Percentiles rank a stretch among this genome's conserved stretches.
phyloP scores from a whole-genome alignment of 1,139 yeast genomes.

The Diutina ranongensis region DNA sequence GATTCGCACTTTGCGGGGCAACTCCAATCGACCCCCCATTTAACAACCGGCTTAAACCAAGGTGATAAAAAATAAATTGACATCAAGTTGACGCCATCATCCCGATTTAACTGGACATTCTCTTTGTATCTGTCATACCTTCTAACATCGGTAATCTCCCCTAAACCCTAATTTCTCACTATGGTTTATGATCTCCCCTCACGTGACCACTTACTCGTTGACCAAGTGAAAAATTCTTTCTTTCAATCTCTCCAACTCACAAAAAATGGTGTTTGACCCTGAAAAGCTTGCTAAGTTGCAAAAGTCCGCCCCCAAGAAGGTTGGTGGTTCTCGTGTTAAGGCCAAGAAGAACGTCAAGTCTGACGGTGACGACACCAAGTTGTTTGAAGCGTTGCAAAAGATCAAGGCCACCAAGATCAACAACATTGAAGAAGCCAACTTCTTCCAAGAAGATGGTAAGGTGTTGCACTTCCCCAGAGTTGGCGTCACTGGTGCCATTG shows the following conservation, averaged over 20 bases:
- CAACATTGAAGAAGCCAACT: conserved; percentile 92
- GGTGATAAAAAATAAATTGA: too few relatives aligned
- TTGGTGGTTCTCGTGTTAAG: conserved; percentile 85
- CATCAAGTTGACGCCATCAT: too few relatives aligned
- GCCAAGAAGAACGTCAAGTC: conserved; percentile 53
- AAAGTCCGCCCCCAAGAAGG: conserved; percentile 62
- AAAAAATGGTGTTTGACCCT: conserved; percentile 69
- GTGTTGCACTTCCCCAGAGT: conserved; percentile 94
- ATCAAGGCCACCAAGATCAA: conserved; percentile 82
- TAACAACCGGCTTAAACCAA: too few relatives aligned
- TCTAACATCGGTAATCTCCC: too few relatives aligned
- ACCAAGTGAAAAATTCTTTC: not conserved
- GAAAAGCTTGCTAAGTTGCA: conserved; percentile 80
- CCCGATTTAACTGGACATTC: too few relatives aligned
- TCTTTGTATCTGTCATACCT: too few relatives aligned
- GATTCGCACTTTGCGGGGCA: too few relatives aligned
- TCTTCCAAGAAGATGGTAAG: conserved; percentile 93
- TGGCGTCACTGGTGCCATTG: conserved; percentile 87
- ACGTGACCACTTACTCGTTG: not conserved
- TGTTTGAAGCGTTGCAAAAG: conserved; percentile 83
- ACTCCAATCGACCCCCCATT: too few relatives aligned
- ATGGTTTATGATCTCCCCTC: too few relatives aligned
- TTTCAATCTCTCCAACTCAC: not conserved
- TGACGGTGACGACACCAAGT: conserved; percentile 81
- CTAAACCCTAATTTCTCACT: not conserved